Conservation (phyloP, 2,329 filamentous ascomycete genomes). For the Leptoxyphium fumago region DNA sequence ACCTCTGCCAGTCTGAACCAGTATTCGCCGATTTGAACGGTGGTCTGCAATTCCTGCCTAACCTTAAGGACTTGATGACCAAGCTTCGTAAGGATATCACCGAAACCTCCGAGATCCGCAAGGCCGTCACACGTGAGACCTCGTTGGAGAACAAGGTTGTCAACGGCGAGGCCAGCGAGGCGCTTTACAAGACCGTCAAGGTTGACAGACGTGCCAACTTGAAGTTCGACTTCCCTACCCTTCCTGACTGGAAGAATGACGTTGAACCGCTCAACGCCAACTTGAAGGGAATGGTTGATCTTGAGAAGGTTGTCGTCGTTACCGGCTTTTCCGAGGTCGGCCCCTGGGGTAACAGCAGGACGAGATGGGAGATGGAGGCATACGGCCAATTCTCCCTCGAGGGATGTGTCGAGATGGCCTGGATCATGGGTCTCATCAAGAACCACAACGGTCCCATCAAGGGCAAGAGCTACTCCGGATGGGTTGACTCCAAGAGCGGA, state of each 20-base stretch:
- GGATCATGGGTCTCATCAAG: slow-evolving; percentile 99
- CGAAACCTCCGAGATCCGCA: slow-evolving; percentile 85
- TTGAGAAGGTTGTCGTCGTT: slow-evolving; percentile 95
- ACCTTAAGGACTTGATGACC: slow-evolving; percentile 88
- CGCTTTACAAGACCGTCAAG: slow-evolving; percentile 84
- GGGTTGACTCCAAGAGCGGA: slow-evolving; percentile 86
- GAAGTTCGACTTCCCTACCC: slow-evolving; percentile 85
- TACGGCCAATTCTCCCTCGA: slow-evolving; percentile 93
- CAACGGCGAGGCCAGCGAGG: slow-evolving; percentile 84
- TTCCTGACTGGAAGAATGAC: slow-evolving; percentile 85
- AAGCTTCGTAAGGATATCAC: slow-evolving; percentile 86
- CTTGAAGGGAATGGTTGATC: slow-evolving; percentile 94
- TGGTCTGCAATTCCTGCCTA: slow-evolving; percentile 91
- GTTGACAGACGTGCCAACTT: slow-evolving; percentile 93
- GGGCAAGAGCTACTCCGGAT: slow-evolving; percentile 90
- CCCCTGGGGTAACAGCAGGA: slow-evolving; percentile 96
- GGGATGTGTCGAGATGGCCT: slow-evolving; percentile 97
- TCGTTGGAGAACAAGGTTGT: slow-evolving; percentile 94
- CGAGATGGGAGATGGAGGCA: slow-evolving; percentile 98
- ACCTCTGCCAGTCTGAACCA: slow-evolving; percentile 88
- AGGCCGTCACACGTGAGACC: slow-evolving; percentile 88
- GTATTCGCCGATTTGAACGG: slow-evolving; percentile 97
- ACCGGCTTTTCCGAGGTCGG: slow-evolving; percentile 93
- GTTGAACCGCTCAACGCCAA: slow-evolving; percentile 75
- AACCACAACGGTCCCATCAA: slow-evolving; percentile 95